Evolutionary conservation across 331 rosid genomes (phyloP).

Genomic region (Phaseolus coccineus): DNA sequence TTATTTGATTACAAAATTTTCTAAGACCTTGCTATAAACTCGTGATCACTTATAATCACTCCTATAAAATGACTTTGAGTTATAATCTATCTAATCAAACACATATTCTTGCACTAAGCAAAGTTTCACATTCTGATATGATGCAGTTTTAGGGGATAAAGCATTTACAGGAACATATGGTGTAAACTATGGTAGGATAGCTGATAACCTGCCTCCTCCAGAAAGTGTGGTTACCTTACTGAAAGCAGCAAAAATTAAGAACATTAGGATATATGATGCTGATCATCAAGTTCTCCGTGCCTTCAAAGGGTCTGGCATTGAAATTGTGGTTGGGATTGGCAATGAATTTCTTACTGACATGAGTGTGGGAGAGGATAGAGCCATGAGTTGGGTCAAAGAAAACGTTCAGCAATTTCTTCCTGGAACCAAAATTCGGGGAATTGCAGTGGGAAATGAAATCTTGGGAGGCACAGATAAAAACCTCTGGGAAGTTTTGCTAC

Average conservation of each 20-base stretch:
- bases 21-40: no score
- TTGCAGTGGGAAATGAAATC: conserved; percentile 86
- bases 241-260: conserved; percentile 79
- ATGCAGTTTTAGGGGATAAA: conserved; percentile 44
- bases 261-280: conserved; percentile 74
- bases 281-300: conserved; percentile 70
- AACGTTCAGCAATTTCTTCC: conserved; percentile 79
- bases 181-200: conserved; percentile 79
- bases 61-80: no score
- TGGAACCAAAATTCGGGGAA: conserved; percentile 73
- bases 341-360: conserved; percentile 66
- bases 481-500: conserved; percentile 73
- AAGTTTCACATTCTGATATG: conserved; percentile 24
- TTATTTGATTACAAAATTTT: no score
- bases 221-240: conserved; percentile 77
- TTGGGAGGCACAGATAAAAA: conserved; percentile 61
- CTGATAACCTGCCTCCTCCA: conserved; percentile 79
- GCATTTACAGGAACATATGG: conserved; percentile 80
- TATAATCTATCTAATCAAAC: no score
- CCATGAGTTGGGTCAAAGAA: conserved; percentile 85
- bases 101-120: not conserved
- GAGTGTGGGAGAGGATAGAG: conserved; percentile 74
- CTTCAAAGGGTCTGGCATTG: conserved; percentile 84
- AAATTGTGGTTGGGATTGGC: conserved; percentile 64
- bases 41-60: no score